Base-by-base conservation (phyloP, 192 early-diverging fungal genomes). In the Helicostylum pulchrum region DNA sequence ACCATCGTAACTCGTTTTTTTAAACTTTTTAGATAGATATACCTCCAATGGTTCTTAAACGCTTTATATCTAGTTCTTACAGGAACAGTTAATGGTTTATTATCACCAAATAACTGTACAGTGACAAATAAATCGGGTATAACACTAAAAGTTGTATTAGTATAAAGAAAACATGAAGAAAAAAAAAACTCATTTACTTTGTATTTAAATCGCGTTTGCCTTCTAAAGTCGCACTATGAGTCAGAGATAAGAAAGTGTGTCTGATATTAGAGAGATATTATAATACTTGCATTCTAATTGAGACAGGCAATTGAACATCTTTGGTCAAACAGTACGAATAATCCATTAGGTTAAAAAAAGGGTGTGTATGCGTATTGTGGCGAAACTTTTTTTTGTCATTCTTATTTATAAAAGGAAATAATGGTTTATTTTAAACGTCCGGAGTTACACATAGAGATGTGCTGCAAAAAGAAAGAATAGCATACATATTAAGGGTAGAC, bases 291-390 rank as follows among this genome's bases (percentile, higher is more conserved):
- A 91, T 86, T 78, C 80, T 80, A 21, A 91, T 74, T 19, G 71
- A 74, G 14, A 90, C 77, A 26, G 78, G 77, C 10, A 83, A 56
- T 64, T 88, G 78, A 15, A 92, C 74, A 34, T 89, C 85, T 43
- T 80, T 76, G 31, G 88, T 83, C 11, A 87, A 68, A 61, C 86
- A 89, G 64, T 83, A 90, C 12, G 90, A 87, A 65, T 87, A 92
- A 66, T 89, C 89, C 72, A 79, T 85, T 39, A 5, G 9, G 36
- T 39, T 39, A 39, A 39, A 39, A 39, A 39, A 26, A 26, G 2
- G 26, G 26, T 26, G 26, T 26, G 26, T 26, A 26, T 26, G 26
- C 26, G 26, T 26, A 26, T 26, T 26, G 26, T 26, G 2, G 26
- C 2, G 26, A 26, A 26, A 26, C 26, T 26, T 26, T 26, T 26